These are phyloP conservation scores for Pseudozyma thailandica DNA, from an alignment of 1,284 basidiomycete genomes.

Conservation along the genomic window DNA sequence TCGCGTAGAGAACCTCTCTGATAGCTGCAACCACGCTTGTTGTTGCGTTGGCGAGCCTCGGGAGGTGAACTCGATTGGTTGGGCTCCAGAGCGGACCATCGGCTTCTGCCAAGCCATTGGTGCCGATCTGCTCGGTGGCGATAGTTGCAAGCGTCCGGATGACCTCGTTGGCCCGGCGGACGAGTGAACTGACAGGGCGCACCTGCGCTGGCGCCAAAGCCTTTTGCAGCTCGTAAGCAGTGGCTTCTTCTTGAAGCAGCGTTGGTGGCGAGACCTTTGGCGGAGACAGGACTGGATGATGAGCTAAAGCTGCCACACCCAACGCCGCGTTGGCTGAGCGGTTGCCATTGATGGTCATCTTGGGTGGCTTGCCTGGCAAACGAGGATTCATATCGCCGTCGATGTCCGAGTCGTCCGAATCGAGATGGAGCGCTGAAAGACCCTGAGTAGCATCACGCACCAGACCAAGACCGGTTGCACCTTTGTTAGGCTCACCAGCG, in stretches of 20 bases:
- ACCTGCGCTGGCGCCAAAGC: constrained; percentile 22
- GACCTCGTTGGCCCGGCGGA: constrained; percentile 47
- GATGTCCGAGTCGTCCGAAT: constrained; percentile 48
- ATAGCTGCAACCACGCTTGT: constrained; percentile 42
- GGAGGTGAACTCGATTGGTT: constrained; percentile 20
- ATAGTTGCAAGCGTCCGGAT: constrained; percentile 46
- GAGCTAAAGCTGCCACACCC: constrained; percentile 20
- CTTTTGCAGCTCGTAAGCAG: constrained; percentile 47
- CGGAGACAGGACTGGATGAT: constrained; percentile 36
- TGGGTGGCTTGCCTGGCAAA: constrained; percentile 46
- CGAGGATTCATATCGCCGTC: constrained; percentile 37
- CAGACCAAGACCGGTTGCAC: constrained; percentile 4
- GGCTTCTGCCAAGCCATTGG: constrained; percentile 38
- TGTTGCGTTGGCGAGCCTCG: constrained; percentile 39
- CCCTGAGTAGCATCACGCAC: constrained; percentile 17
- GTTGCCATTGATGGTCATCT: constrained; percentile 1
- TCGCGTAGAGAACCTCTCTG: constrained; percentile 50
- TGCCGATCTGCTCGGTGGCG: constrained; percentile 48
- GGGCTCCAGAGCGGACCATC: constrained; percentile 26
- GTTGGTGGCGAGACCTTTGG: constrained; percentile 25
- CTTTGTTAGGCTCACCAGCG: constrained; percentile 7
- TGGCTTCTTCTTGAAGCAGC: constrained; percentile 40
- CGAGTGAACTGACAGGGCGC: constrained; percentile 25
- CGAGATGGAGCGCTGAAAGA: constrained; percentile 27
- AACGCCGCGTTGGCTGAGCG: constrained; percentile 7